Percentiles rank a stretch among this genome's conserved stretches.
Evolutionary conservation across 768 basidiomycete genomes (phyloP).

Genomic region (Mycena kentingensis): DNA sequence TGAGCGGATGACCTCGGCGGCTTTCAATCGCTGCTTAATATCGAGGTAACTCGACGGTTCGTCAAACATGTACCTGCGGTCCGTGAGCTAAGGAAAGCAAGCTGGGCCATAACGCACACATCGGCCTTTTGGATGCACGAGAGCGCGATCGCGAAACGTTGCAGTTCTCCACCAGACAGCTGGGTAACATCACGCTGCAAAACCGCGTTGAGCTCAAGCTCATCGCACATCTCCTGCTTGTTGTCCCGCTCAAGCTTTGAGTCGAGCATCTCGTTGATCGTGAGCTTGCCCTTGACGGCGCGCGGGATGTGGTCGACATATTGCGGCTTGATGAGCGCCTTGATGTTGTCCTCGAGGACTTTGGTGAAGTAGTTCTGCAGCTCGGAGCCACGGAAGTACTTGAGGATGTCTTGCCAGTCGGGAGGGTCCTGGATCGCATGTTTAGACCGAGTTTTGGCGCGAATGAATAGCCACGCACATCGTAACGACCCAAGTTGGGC

Average conservation of each 20-base stretch:
- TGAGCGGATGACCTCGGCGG: conserved; percentile 92
- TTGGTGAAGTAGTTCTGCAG: conserved; percentile 99
- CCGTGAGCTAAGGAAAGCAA: conserved; percentile 5
- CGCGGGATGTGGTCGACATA: conserved; percentile 99
- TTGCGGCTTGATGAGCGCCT: conserved; percentile 98
- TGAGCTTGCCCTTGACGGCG: conserved; percentile 88
- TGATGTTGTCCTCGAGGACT: conserved; percentile 96
- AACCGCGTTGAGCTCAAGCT: conserved; percentile 86
- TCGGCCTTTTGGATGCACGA: conserved; percentile 93
- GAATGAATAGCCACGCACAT: conserved; percentile 53
- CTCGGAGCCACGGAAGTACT: conserved; percentile 98
- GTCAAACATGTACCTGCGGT: conserved; percentile 92
- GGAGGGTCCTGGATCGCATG: conserved; percentile 75
- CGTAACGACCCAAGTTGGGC: conserved; percentile 96
- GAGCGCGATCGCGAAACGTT: conserved; percentile 98
- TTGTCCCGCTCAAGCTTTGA: conserved; percentile 88
- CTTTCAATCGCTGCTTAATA: conserved; percentile 91
- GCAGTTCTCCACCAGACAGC: conserved; percentile 94
- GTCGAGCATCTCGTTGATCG: conserved; percentile 90
- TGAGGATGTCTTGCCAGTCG: conserved; percentile 98
- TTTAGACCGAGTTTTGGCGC: conserved; percentile 5
- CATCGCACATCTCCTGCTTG: conserved; percentile 81
- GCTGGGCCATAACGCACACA: conserved; percentile 62
- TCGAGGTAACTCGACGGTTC: conserved; percentile 99
- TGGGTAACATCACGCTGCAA: conserved; percentile 82